These are phyloP conservation scores for Speleostelium caveatum DNA, from an alignment of 78 protist species.

Conservation along the genomic window DNA sequence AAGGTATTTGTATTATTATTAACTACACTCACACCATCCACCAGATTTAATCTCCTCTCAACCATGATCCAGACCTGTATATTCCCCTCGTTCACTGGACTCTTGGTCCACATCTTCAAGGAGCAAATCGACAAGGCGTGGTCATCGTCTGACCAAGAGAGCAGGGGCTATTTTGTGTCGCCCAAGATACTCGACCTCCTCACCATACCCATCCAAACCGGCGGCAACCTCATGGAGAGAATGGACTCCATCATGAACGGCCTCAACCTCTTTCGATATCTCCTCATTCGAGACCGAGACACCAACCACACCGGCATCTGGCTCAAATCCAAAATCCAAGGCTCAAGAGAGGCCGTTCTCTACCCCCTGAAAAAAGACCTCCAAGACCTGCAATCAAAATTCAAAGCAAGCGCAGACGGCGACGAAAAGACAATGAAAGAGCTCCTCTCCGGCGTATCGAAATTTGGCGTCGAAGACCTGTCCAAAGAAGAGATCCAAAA, in stretches of 20 bases:
- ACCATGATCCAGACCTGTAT: constrained; percentile 12
- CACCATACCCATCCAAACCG: constrained; percentile 19
- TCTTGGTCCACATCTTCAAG: constrained; percentile 53
- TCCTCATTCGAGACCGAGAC: constrained; percentile 38
- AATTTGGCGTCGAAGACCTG: constrained; percentile 34
- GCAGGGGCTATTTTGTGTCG: constrained; percentile 24
- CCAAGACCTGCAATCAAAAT: constrained; percentile 12
- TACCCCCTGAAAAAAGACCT: constrained; percentile 22
- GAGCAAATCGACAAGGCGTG: constrained; percentile 43
- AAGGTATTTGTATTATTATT: not conserved
- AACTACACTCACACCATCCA: not conserved
- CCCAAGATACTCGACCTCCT: constrained; percentile 51
- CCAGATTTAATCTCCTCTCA: constrained; percentile 23
- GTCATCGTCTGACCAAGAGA: not conserved
- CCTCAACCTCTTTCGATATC: constrained; percentile 40
- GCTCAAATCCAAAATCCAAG: constrained; percentile 12
- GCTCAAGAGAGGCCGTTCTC: constrained; percentile 2
- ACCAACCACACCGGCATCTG: constrained; percentile 36
- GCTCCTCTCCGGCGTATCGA: constrained; percentile 33
- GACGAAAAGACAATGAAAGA: constrained; percentile 44
- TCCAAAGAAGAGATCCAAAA: constrained; percentile 30
- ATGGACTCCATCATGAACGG: constrained; percentile 74
- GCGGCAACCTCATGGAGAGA: constrained; percentile 43
- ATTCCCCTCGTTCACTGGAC: constrained; percentile 75
- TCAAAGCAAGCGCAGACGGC: constrained; percentile 18